These are phyloP conservation scores for Diplodia sapinea DNA, from an alignment of 2,329 filamentous ascomycete species.

Conservation along the genomic window DNA sequence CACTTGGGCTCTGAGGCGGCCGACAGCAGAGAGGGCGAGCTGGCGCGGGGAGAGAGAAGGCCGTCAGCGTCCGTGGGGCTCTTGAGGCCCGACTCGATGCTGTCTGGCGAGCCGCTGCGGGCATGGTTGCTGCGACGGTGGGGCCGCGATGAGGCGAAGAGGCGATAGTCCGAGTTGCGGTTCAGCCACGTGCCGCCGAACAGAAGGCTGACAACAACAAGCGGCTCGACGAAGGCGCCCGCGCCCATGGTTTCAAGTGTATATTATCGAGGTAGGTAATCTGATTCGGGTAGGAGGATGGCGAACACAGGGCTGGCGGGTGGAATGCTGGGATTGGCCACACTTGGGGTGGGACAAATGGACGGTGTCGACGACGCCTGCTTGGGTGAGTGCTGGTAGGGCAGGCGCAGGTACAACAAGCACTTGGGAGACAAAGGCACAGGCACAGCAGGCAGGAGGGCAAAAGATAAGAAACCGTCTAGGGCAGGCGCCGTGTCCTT, in stretches of 20 bases:
- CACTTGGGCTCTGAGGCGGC: constrained; percentile 54
- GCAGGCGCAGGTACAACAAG: neutral
- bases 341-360: neutral
- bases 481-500: neutral
- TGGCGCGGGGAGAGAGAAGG: constrained; percentile 42
- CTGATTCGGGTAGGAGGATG: neutral
- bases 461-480: neutral
- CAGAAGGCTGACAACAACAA: constrained; percentile 65
- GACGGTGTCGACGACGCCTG: neutral
- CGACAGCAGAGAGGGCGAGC: constrained; percentile 51
- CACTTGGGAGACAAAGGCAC: constrained; percentile 1
- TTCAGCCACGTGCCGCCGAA: constrained; percentile 69
- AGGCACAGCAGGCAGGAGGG: neutral
- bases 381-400: neutral
- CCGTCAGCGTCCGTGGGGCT: constrained; percentile 44
- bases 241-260: constrained; percentile 54
- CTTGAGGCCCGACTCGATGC: constrained; percentile 49
- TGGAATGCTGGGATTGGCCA: neutral
- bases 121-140: constrained; percentile 32
- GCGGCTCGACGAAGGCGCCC: constrained; percentile 65
- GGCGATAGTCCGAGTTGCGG: constrained; percentile 52
- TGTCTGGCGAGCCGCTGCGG: constrained; percentile 49
- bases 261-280: neutral
- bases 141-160: constrained; percentile 41
- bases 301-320: neutral